These are phyloP conservation scores for Symbiodinium pilosum DNA, from an alignment of 73 alveolate genomes.

Conservation along the genomic window DNA sequence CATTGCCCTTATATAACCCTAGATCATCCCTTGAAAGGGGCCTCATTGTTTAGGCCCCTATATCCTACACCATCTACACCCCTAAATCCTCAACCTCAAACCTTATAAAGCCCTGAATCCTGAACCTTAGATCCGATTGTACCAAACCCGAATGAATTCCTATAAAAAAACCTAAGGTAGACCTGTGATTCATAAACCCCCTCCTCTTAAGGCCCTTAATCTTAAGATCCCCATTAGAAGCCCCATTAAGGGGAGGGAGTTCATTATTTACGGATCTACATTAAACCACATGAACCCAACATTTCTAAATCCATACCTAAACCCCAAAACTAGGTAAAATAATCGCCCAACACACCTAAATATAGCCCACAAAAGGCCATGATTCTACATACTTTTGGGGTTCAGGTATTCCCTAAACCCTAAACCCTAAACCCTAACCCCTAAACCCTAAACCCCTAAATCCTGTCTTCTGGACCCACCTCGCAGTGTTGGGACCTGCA, in stretches of 20 bases:
- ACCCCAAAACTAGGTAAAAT: not conserved
- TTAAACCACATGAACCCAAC: no score
- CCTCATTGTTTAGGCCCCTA: no score
- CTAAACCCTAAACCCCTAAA: not conserved
- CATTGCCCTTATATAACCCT: no score
- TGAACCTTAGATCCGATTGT: not conserved
- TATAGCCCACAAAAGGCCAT: not conserved
- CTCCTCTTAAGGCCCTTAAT: not conserved
- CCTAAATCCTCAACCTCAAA: not conserved
- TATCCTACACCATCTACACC: not conserved
- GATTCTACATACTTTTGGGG: not conserved
- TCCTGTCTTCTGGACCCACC: not conserved
- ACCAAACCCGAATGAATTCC: no score
- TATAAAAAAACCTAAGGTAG: not conserved
- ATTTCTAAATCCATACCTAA: no score
- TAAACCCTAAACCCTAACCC: not conserved
- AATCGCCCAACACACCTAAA: not conserved
- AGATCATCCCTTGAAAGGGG: no score
- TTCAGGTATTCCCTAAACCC: not conserved
- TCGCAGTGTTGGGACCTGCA: constrained; percentile 77
- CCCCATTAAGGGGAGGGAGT: no score
- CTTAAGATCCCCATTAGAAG: no score
- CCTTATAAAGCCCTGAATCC: not conserved
- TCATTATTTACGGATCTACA: no score
- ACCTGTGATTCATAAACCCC: not conserved